Conservation (phyloP, 495 filamentous ascomycete genomes). For the Aspergillus asperescens region DNA sequence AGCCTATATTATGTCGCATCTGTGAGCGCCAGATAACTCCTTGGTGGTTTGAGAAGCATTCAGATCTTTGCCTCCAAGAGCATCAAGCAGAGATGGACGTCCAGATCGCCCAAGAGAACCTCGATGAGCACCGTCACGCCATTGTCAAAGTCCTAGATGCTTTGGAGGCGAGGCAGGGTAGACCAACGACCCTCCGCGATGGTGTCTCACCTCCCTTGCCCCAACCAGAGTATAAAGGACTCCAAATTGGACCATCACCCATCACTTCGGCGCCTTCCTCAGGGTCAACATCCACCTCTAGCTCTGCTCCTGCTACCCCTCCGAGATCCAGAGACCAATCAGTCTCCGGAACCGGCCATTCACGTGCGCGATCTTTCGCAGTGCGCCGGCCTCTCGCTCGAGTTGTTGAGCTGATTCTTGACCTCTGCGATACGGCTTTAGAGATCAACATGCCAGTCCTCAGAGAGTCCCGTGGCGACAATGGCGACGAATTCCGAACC, state of each 20-base stretch:
- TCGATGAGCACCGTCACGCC: conserved; percentile 90
- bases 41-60: conserved; percentile 99
- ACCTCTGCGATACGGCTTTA: conserved; percentile 90
- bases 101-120: conserved; percentile 84
- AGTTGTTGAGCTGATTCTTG: conserved; percentile 89
- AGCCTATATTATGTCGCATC: conserved; percentile 88
- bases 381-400: conserved; percentile 81
- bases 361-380: conserved; percentile 75
- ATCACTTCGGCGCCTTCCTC: conserved; percentile 50
- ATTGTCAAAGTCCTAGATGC: conserved; percentile 94
- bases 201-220: conserved; percentile 41
- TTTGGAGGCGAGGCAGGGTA: conserved; percentile 73
- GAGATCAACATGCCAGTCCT: conserved; percentile 92
- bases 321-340: conserved; percentile 79
- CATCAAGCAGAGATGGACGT: conserved; percentile 97
- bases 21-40: conserved; percentile 97
- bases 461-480: conserved; percentile 67
- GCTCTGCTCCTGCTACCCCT: conserved; percentile 63
- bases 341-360: conserved; percentile 62
- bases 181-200: conserved; percentile 57
- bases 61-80: conserved; percentile 91
- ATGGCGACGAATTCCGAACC: conserved; percentile 69
- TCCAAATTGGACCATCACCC: conserved; percentile 71
- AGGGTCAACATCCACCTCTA: conserved; percentile 56
- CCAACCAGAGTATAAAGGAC: conserved; percentile 82